Base-by-base conservation (phyloP, 371 early-diverging fungal species). In the Rhizomucor miehei region DNA sequence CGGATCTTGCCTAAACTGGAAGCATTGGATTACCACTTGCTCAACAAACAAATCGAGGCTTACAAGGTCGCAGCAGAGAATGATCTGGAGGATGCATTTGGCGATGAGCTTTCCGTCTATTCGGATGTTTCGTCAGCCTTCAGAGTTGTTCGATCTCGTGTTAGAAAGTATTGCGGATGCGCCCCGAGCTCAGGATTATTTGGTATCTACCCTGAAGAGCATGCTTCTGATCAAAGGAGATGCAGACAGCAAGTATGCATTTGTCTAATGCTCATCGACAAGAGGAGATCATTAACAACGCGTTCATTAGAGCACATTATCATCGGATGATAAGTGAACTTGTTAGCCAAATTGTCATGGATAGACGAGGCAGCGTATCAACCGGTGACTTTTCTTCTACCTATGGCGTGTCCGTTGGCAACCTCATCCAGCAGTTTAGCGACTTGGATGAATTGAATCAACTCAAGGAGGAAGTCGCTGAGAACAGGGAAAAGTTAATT, bases 281-380 rank as follows among this genome's bases (percentile, higher is more conserved):
- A 19, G 12, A 41, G 14, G 41, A 19, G 12, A 19, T 41, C 3
- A 11, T 41, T 41, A 14, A 41, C 19, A 19, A 19, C n/a, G 11
- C 41, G n/a, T 46, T 48, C 29, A 35, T 10, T 59, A 83, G 78
- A 62, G 80, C 71, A 12, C 80, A 84, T 39, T 92, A 89, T 63
- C 87, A 87, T 58, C 91, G 89, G 54, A 71, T 91, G 34, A 84
- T 93, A 48, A 90, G 90, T 59, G 77, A 85, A 29, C 71, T 91
- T 24, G 80, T 91, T n/a, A 77, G 85, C 4, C 88, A 92, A 52
- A 81, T 93, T 6, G 90, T 93, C 1, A 80, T 92, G 67, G 91
- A 93, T 53, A 76, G 89, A 14, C 82, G 87, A 45, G 70, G 75
- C 2, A 93, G 57, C 75, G 89, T 19, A 79, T 86, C 53, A 11